phyloP scores from a whole-genome alignment of 768 basidiomycete genomes.

The Mycena indigotica region DNA sequence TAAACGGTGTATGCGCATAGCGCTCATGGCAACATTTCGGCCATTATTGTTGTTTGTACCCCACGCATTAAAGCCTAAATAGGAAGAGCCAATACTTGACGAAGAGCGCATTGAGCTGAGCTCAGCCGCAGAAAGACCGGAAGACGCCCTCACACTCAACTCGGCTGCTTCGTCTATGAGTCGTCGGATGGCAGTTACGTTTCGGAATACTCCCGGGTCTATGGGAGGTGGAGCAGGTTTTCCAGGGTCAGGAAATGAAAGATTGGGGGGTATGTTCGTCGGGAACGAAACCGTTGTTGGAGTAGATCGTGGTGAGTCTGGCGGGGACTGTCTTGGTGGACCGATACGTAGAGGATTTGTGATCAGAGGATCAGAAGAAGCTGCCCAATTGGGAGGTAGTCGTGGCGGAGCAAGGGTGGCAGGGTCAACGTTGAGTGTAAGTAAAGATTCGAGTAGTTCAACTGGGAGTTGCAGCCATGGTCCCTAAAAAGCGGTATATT shows the following conservation, averaged over 20 bases:
- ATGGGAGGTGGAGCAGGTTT: constrained; percentile 83
- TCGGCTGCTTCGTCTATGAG: constrained; percentile 91
- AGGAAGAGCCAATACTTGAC: constrained; percentile 16
- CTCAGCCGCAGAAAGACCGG: constrained; percentile 76
- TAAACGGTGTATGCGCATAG: constrained; percentile 79
- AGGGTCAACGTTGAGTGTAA: constrained; percentile 78
- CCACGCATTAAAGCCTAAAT: constrained; percentile 61
- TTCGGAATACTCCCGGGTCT: constrained; percentile 85
- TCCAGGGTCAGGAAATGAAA: constrained; percentile 59
- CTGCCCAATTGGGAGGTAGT: constrained; percentile 32
- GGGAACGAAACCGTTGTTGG: constrained; percentile 30
- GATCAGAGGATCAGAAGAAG: not conserved
- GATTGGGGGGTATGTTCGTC: constrained; percentile 40
- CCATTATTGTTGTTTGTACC: constrained; percentile 46
- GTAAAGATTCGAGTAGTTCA: constrained; percentile 81
- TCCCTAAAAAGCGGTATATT: constrained; percentile 51
- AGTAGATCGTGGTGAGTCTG: constrained; percentile 46
- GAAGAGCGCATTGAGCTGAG: constrained; percentile 60
- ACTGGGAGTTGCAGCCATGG: constrained; percentile 90
- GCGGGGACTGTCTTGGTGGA: constrained; percentile 46
- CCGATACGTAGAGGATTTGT: constrained; percentile 24
- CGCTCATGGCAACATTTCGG: constrained; percentile 80
- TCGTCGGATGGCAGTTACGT: constrained; percentile 70
- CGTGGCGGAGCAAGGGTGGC: constrained; percentile 52
- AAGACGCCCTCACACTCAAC: constrained; percentile 83